Base-by-base conservation (phyloP, 495 filamentous ascomycete genomes). In the Parmelia sp. region DNA sequence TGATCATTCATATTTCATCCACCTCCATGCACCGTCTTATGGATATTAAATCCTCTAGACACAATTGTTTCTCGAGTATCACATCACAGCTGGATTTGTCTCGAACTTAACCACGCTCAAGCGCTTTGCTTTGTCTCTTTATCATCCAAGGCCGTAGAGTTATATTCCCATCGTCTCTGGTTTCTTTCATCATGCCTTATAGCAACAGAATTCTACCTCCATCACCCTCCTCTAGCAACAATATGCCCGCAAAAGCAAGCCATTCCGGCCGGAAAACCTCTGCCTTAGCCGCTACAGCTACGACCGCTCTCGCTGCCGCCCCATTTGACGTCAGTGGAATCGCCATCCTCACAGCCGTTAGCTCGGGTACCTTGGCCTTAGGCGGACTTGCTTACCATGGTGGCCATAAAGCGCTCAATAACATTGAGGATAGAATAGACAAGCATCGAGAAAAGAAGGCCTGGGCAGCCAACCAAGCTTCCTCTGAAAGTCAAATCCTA, bases 201-300 rank as follows among this genome's bases (percentile, higher is more conserved):
- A 47, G 44, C 44, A 47, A 47, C 44, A 47, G n/a, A 17, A 6
- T 23, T 47, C 44, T 47, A 9, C 44, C 44, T 10, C 44, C 44
- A n/a, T n/a, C 44, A 47, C 19, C 44, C 44, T 47, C 44, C 44
- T 47, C 44, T 47, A 17, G 23, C 44, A 23, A 47, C 44, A 47
- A 17, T 10, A 47, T 23, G 21, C 44, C 44, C 44, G 19, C 44
- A 23, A 47, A 47, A 47, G 44, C 21, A 47, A 47, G 44, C 44
- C 44, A 23, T 47, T 47, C 44, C 19, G 44, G 44, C 44, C 44
- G n/a, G 15, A 47, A 47, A 47, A 47, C 44, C 44, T 17, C 44
- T 47, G 44, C 44, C 44, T 47, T n/a, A 47, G 44, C 44, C 44
- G 44, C 44, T 23, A 47, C 44, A 47, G 44, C 44, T n/a, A 47